These are phyloP conservation scores for Rhizophagus prolifer DNA, from an alignment of 192 early-diverging fungal species.

Conservation along the genomic window DNA sequence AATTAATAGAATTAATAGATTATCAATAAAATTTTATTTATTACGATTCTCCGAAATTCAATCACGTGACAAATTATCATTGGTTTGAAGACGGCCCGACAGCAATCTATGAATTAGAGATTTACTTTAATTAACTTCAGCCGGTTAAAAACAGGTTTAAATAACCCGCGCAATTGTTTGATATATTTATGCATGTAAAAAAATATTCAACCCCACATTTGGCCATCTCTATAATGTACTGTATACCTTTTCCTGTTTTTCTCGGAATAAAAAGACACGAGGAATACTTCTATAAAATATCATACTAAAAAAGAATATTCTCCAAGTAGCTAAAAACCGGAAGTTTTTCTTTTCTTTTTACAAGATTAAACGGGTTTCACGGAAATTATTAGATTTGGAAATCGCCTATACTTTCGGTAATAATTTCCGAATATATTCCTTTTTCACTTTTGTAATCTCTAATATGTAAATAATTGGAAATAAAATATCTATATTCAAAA, in stretches of 20 bases:
- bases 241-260: neutral
- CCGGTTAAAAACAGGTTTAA: neutral
- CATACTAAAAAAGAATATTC: no score
- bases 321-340: neutral
- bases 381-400: neutral
- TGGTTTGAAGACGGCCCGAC: neutral
- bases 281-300: neutral
- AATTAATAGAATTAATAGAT: neutral
- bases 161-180: neutral
- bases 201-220: neutral
- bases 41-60: neutral
- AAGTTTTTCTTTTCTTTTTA: neutral
- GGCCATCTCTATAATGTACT: neutral
- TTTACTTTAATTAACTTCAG: neutral
- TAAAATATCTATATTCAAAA: no score
- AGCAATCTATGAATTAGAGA: neutral
- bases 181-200: neutral
- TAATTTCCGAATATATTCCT: no score
- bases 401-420: no score
- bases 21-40: neutral
- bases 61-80: neutral
- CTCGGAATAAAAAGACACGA: neutral
- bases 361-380: neutral
- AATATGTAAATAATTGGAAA: no score
- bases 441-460: no score